phyloP scores from a whole-genome alignment of 768 basidiomycete species.

The Collybiopsis luxurians region DNA sequence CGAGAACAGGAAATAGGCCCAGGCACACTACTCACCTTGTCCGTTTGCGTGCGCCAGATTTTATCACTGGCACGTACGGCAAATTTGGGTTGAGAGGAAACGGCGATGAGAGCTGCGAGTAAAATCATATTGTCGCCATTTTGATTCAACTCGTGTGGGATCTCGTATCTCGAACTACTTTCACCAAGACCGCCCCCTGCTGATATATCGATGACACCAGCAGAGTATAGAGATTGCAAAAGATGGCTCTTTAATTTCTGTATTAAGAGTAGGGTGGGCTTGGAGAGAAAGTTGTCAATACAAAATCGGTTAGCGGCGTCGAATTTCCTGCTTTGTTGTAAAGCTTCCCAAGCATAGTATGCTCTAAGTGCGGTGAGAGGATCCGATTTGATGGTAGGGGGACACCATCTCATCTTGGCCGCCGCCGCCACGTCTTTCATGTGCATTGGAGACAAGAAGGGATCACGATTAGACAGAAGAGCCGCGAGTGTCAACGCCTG shows the following conservation, averaged over 20 bases:
- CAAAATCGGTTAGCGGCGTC: constrained; percentile 71
- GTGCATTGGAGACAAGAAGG: constrained; percentile 82
- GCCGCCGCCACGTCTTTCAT: constrained; percentile 67
- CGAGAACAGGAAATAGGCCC: constrained; percentile 8
- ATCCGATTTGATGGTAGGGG: constrained; percentile 81
- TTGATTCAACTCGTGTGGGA: constrained; percentile 67
- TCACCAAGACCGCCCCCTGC: constrained; percentile 53
- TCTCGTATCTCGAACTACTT: constrained; percentile 26
- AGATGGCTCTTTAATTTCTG: constrained; percentile 79
- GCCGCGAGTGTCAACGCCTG: constrained; percentile 88
- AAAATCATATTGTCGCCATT: constrained; percentile 77
- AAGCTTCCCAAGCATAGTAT: constrained; percentile 76
- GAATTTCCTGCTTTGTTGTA: constrained; percentile 68
- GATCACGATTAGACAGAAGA: constrained; percentile 85
- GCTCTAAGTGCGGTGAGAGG: constrained; percentile 75
- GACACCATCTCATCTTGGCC: constrained; percentile 77
- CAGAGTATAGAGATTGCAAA: constrained; percentile 69
- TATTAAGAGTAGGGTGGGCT: constrained; percentile 79
- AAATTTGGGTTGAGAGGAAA: constrained; percentile 89
- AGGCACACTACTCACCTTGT: constrained; percentile 59
- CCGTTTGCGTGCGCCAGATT: constrained; percentile 69
- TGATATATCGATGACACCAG: constrained; percentile 81
- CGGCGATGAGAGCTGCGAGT: constrained; percentile 78
- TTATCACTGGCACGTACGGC: constrained; percentile 72
- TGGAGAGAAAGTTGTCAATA: constrained; percentile 82